Base-by-base conservation (phyloP, 192 early-diverging fungal genomes). In the Entomortierella lignicola region DNA sequence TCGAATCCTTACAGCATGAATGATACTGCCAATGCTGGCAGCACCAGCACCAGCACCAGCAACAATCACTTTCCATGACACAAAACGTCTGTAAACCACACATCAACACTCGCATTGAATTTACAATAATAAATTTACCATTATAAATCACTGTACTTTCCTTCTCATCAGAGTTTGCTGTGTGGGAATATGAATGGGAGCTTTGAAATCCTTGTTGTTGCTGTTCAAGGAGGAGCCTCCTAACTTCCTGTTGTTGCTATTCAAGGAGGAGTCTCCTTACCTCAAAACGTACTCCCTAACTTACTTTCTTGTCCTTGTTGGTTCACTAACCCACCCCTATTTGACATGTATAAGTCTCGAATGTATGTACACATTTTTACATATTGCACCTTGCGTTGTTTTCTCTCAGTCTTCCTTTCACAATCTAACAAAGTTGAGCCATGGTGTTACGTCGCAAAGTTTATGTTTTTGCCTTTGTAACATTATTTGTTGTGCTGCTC, bases 1-100 rank as follows among this genome's bases (percentile, higher is more conserved):
- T 39, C 67, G 2, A 54, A 54, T 43, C 48, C 67, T 1, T 70
- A 79, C 32, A 56, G 37, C 42, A 42, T 74, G 72, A 56, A 23
- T 34, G 58, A 58, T 48, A n/a, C n/a, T 29, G 26, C 58, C 55
- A 53, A 66, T 44, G 13, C 43, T 29, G 58, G 58, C 31, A 44
- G 30, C 30, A n/a, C n/a, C n/a, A n/a, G n/a, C n/a, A n/a, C n/a
- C n/a, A 54, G 2, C 10, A 61, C 30, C 61, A 47, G 27, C 42
- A 55, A 18, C 59, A 66, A 47, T 43, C 39, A 57, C 39, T n/a
- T 62, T 25, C 52, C 69, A 47, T 62, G 29, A 55, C 56, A 5
- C 15, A 4, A 2, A 47, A 47, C 5, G 44, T 47, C 44, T 47
- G 15, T 47, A 47, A 20, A 25, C 15, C 47, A 27, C 32, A 61